Evolutionary conservation across 495 filamentous ascomycete genomes (phyloP), one percentile per base, ranked within the genome.

Genomic region (Apodospora peruviana): DNA sequence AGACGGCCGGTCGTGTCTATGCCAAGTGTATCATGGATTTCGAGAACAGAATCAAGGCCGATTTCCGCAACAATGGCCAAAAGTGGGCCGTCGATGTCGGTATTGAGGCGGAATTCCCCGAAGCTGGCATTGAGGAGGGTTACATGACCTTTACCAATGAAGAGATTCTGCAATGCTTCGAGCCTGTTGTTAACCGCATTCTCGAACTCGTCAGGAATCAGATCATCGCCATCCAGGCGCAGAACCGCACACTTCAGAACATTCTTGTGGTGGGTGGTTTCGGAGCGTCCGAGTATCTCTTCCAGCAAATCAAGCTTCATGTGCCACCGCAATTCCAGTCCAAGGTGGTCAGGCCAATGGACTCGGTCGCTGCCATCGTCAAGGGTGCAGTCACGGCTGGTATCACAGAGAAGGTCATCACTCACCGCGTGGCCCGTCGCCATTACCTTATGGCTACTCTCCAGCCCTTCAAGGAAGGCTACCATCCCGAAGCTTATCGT

Each of bases 381-480:
- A 87, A 87, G 70, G 84, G 84, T 34, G 84, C 84, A 40, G 84
- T 87, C 43, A 87, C 84, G 10, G 84, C 93, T 35, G 93, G 93
- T 73, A 97, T 98, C 58, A 96, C 91, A 1, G 94, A 98, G 63
- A 84, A 91, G 50, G 87, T 98, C 52, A 83, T 98, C 59, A 98
- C 94, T 3, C 90, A 91, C 55, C 93, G 93, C 77, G 88, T 98
- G 47, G 93, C 93, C n/a, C 87, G 93, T 68, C 84, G 93, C 32
- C 93, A 98, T 69, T 98, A 98, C 65, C 88, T 98, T 48, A 97
- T 98, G 93, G 94, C 93, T 36, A 98, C 93, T 0, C 80, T 98
- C 16, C 91, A 97, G 63, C 94, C 94, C 7, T 98, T 98, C 78
- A 96, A 97, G 67, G 91, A 97, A 64, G 93, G 93, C 16, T 95